A percentile compares a stretch with the other conserved stretches of the same genome.
Conservation (phyloP, 2,329 filamentous ascomycete genomes). For the Microcyclospora tardicrescens region DNA sequence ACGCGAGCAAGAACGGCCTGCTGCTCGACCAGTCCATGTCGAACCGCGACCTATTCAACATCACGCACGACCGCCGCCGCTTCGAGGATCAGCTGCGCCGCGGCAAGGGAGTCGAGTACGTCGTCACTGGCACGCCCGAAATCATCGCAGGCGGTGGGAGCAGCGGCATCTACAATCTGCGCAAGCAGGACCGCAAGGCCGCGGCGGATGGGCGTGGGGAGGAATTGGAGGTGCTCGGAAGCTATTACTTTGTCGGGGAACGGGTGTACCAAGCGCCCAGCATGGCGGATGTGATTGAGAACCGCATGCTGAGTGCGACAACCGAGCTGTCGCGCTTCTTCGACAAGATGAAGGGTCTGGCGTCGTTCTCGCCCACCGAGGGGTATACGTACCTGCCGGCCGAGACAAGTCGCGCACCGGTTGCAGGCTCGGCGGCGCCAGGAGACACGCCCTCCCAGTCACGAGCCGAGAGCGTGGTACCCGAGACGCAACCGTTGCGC, state of each 20-base stretch:
- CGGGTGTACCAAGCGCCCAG: constrained; percentile 50
- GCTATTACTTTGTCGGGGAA: constrained; percentile 49
- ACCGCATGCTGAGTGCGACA: constrained; percentile 40
- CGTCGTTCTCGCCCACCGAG: constrained; percentile 44
- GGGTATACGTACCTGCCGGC: constrained; percentile 45
- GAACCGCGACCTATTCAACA: constrained; percentile 36
- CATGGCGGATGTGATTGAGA: constrained; percentile 43
- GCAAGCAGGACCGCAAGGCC: constrained; percentile 42
- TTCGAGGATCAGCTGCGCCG: constrained; percentile 43
- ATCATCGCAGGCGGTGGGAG: constrained; percentile 28
- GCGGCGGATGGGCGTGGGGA: constrained; percentile 25
- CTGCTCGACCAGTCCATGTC: constrained; percentile 39
- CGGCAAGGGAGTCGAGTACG: constrained; percentile 47
- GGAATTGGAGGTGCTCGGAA: constrained; percentile 41
- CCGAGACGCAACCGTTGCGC: constrained; percentile 17
- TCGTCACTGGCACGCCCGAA: constrained; percentile 46
- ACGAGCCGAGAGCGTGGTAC: constrained; percentile 32
- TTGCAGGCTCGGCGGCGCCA: constrained; percentile 21
- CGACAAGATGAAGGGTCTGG: constrained; percentile 39
- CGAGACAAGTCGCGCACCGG: constrained; percentile 24
- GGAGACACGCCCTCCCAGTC: constrained; percentile 27
- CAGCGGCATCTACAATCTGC: constrained; percentile 46
- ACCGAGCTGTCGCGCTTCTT: constrained; percentile 44
- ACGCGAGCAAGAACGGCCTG: constrained; percentile 46
- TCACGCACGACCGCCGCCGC: constrained; percentile 41